phyloP scores from a whole-genome alignment of 2,329 filamentous ascomycete species.

The Fusarium sp. region DNA sequence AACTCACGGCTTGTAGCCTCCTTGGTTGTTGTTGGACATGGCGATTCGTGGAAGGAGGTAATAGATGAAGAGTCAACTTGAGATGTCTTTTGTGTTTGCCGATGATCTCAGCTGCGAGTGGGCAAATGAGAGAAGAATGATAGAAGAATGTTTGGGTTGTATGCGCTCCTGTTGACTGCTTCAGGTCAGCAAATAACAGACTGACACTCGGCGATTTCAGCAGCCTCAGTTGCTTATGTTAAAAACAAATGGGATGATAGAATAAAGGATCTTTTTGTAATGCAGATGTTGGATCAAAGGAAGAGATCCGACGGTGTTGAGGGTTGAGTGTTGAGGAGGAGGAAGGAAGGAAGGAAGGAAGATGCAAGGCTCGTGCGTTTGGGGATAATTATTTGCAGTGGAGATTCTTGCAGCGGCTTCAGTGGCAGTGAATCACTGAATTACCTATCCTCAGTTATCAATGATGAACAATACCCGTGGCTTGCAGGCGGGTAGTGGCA shows the following conservation, averaged over 20 bases:
- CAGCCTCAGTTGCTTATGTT: not conserved
- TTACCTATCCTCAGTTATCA: not conserved
- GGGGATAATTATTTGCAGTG: not conserved
- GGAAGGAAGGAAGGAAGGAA: not conserved
- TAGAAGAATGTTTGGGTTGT: not conserved
- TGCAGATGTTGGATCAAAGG: not conserved
- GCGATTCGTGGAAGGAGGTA: not conserved
- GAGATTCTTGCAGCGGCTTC: not conserved
- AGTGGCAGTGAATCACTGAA: constrained; percentile 14
- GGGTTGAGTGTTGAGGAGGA: not conserved
- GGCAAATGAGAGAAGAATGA: not conserved
- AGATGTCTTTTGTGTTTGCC: not conserved
- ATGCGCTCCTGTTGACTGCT: not conserved
- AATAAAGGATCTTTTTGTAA: not conserved
- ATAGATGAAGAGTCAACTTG: not conserved
- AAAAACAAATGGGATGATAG: not conserved
- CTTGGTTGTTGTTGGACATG: constrained; percentile 23
- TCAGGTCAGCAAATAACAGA: not conserved
- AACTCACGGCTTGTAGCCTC: constrained; percentile 26
- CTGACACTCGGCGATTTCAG: not conserved
- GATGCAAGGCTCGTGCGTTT: not conserved
- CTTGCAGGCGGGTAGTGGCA: not conserved
- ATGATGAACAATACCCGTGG: not conserved
- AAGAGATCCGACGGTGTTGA: not conserved
- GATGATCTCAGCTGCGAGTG: not conserved